Conservation (phyloP, 2,329 filamentous ascomycete genomes). For the Epichloe glyceriae region DNA sequence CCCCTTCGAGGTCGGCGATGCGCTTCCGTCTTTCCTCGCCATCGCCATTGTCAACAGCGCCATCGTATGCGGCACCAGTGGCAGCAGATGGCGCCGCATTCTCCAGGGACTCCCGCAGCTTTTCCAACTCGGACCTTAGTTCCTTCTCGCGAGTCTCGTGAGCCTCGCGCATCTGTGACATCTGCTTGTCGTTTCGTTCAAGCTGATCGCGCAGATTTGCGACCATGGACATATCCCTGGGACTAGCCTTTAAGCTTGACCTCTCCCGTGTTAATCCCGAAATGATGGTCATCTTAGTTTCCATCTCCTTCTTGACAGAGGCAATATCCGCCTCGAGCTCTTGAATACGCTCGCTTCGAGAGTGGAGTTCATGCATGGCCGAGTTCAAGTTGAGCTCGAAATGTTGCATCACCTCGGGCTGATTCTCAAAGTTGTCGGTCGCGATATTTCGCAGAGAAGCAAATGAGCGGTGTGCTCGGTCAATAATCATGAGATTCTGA, state of each 20-base stretch:
- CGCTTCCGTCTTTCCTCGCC: constrained; percentile 26
- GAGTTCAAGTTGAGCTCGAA: constrained; percentile 87
- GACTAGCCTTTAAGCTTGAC: constrained; percentile 70
- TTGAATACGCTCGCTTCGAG: constrained; percentile 77
- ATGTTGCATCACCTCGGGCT: constrained; percentile 76
- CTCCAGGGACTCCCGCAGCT: constrained; percentile 44
- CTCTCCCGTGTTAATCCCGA: constrained; percentile 85
- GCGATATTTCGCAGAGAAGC: constrained; percentile 82
- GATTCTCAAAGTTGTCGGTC: constrained; percentile 67
- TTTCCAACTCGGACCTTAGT: constrained; percentile 57
- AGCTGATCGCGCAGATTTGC: constrained; percentile 80
- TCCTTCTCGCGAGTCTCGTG: constrained; percentile 66
- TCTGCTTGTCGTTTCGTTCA: constrained; percentile 70
- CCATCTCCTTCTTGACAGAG: constrained; percentile 86
- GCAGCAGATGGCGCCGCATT: constrained; percentile 10
- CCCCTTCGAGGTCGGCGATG: constrained; percentile 54
- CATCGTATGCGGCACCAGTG: constrained; percentile 11
- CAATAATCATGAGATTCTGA: constrained; percentile 74
- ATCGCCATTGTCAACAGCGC: constrained; percentile 18
- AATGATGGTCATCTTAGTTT: constrained; percentile 91
- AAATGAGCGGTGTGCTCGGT: constrained; percentile 84
- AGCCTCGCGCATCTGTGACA: constrained; percentile 57
- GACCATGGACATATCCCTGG: constrained; percentile 85
- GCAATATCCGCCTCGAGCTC: constrained; percentile 76
- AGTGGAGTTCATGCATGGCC: constrained; percentile 84